Evolutionary conservation across 1,284 basidiomycete species (phyloP).

Genomic region (Rhodotorula sp.): DNA sequence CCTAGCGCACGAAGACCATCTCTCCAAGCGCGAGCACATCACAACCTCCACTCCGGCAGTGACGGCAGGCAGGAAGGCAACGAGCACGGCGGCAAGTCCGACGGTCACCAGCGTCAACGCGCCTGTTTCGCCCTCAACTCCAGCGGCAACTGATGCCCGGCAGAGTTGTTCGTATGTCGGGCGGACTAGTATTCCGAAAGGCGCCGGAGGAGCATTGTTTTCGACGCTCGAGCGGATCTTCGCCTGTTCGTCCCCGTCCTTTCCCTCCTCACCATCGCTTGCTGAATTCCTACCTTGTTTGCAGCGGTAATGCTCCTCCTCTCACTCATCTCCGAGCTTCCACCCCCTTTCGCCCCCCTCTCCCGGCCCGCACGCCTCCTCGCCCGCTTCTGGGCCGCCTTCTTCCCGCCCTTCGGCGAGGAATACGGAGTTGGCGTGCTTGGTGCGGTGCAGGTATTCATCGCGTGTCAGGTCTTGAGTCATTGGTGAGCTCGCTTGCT

Average conservation of each 20-base stretch:
- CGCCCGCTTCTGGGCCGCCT: slow-evolving; percentile 32
- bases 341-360: slow-evolving; percentile 18
- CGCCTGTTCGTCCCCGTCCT: slow-evolving; percentile 7
- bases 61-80: not conserved
- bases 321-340: slow-evolving; percentile 34
- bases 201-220: slow-evolving; percentile 39
- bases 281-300: not conserved
- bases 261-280: not conserved
- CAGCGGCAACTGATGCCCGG: too few relatives aligned
- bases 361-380: not conserved
- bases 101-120: slow-evolving; percentile 3
- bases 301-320: slow-evolving; percentile 34
- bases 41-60: not conserved
- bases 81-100: not conserved
- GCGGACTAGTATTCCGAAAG: slow-evolving; percentile 33
- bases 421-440: slow-evolving; percentile 37
- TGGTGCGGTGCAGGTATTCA: slow-evolving; percentile 36
- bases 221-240: slow-evolving; percentile 32
- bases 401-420: slow-evolving; percentile 39
- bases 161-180: slow-evolving; percentile 21
- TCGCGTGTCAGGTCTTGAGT: slow-evolving; percentile 23
- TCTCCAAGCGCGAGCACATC: not conserved
- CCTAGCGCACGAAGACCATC: not conserved
- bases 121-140: too few relatives aligned
- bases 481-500: slow-evolving; percentile 17